Base-by-base conservation (phyloP, 139 green algal genomes). In the Chlorella sorokiniana region DNA sequence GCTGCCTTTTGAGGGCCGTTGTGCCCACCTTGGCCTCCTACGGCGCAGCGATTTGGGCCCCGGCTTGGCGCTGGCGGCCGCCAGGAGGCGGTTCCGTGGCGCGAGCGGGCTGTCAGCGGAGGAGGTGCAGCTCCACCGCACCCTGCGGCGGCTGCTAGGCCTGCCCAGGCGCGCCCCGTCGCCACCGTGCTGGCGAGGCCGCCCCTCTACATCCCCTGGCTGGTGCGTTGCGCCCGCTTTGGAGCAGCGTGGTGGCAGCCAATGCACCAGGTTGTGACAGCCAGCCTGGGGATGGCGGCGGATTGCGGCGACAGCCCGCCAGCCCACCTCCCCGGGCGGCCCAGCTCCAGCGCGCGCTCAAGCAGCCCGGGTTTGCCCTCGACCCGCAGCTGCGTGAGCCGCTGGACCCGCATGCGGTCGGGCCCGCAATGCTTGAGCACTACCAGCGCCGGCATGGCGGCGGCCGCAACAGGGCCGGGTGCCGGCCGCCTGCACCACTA, bases 131-230 rank as follows among this genome's bases (percentile, higher is more conserved):
- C 69, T 64, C 41, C 31, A 41, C 44, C 31, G 29, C 44, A 64
- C 45, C 44, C 45, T 77, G 31, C 69, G 69, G 22, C 44, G 44
- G 5, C 69, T 76, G 9, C 41, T 76, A 25, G 69, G 69, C 27
- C 25, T 76, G 42, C 42, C 42, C 8, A 4, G 10, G 8, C 8
- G 16, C 4, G 42, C 69, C 25, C 69, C 69, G 40, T 37, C 6
- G 42, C 69, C 29, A 61, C 69, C 20, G 29, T 76, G 16, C 29
- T 76, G 27, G 69, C 69, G 9, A 4, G 61, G 42, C 42, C 29
- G 29, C 69, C 69, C 6, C 42, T 76, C 27, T 61, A 76, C 69
- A 76, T 76, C 29, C n/a, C 41, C 27, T 76, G 69, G 69, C 42
- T 76, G 23, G 14, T 59, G 42, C 4, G 27, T 14, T 7, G 9